phyloP scores from a whole-genome alignment of 2,329 filamentous ascomycete species.

The Ilyonectria destructans region DNA sequence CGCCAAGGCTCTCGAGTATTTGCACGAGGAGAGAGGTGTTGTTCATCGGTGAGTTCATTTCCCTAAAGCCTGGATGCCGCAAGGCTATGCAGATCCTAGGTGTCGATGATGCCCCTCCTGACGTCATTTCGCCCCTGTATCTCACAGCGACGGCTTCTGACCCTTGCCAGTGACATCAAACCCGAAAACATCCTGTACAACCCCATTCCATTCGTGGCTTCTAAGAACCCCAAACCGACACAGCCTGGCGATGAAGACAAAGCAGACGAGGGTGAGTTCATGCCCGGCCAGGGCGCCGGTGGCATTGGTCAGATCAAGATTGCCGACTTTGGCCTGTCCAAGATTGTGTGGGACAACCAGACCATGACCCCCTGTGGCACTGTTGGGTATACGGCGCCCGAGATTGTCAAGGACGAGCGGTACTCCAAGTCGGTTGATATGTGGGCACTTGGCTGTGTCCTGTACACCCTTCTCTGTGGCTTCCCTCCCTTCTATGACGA shows the following conservation, averaged over 20 bases:
- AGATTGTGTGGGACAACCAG: slow-evolving; percentile 97
- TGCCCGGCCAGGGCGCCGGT: slow-evolving; percentile 84
- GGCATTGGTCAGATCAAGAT: slow-evolving; percentile 98
- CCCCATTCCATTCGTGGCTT: slow-evolving; percentile 85
- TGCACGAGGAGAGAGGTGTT: slow-evolving; percentile 95
- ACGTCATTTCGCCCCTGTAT: slow-evolving; percentile 48
- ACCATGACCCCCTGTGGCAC: slow-evolving; percentile 99
- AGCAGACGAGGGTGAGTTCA: slow-evolving; percentile 94
- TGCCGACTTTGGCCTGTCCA: slow-evolving; percentile 97
- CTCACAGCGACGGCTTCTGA: slow-evolving; percentile 40
- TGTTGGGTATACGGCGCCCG: slow-evolving; percentile 96
- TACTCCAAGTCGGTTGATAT: slow-evolving; percentile 99
- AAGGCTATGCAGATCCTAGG: slow-evolving; percentile 9
- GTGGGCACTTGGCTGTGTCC: slow-evolving; percentile 97
- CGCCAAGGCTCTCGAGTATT: slow-evolving; percentile 92
- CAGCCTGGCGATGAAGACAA: slow-evolving; percentile 96
- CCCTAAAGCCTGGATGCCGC: slow-evolving; percentile 15
- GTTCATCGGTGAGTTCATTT: slow-evolving; percentile 86
- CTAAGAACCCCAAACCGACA: slow-evolving; percentile 84
- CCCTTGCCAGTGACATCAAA: slow-evolving; percentile 86
- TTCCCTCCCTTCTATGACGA: slow-evolving; percentile 99
- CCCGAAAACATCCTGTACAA: slow-evolving; percentile 97
- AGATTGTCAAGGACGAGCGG: slow-evolving; percentile 98
- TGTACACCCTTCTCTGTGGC: slow-evolving; percentile 96
- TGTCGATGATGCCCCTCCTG: slow-evolving; percentile 48